Evolutionary conservation across 208 protist species (phyloP).

Genomic region (Phytomonas francai): DNA sequence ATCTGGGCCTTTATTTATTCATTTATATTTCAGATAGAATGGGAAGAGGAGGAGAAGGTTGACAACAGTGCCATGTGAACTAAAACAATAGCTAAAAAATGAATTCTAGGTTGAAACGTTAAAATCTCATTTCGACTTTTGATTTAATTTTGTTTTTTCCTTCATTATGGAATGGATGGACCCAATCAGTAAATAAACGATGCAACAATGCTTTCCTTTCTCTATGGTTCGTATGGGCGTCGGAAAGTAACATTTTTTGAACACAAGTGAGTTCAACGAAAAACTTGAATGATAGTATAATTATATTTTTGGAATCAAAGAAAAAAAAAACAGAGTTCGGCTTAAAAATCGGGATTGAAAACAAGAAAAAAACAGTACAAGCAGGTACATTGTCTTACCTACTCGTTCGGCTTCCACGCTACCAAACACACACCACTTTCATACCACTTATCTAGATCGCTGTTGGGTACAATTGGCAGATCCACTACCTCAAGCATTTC

Average conservation of each 20-base stretch:
- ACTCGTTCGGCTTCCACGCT: slow-evolving; percentile 53
- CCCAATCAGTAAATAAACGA: neutral
- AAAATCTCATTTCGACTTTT: neutral
- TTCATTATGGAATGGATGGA: neutral
- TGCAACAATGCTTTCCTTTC: neutral
- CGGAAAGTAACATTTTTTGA: neutral
- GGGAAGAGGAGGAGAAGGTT: slow-evolving; percentile 12
- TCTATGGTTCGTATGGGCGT: neutral
- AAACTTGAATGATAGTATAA: neutral
- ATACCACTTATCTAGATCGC: slow-evolving; percentile 57
- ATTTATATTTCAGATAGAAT: slow-evolving; percentile 10
- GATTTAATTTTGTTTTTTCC: neutral
- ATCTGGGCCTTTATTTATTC: neutral
- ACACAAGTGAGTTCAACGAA: neutral
- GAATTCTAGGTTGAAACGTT: neutral
- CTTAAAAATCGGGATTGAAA: neutral
- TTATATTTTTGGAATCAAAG: neutral
- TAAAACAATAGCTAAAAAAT: neutral
- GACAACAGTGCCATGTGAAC: neutral
- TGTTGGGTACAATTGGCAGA: slow-evolving; percentile 16
- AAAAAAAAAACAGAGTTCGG: slow-evolving; percentile 16
- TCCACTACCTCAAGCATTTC: slow-evolving; percentile 72
- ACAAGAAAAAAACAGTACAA: slow-evolving; percentile 13
- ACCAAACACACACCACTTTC: slow-evolving; percentile 76
- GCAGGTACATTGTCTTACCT: slow-evolving; percentile 3